A percentile compares a stretch with the other conserved stretches of the same genome.
These are phyloP conservation scores for Thermomyces lanuginosus DNA, from an alignment of 2,329 filamentous ascomycete species.

Conservation along the genomic window DNA sequence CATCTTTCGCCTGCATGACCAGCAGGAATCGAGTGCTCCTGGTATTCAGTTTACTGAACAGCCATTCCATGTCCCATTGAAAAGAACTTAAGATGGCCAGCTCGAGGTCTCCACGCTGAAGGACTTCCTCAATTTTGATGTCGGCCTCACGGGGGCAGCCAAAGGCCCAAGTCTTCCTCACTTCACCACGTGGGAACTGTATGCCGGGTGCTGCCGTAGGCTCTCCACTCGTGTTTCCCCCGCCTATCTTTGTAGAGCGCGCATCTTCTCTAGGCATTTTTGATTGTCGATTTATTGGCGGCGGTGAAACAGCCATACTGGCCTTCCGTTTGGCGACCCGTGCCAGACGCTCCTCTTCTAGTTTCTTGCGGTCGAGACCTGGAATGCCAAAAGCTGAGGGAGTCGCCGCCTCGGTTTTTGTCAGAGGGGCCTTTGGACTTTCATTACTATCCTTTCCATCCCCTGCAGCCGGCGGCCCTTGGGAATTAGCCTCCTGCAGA, in stretches of 20 bases:
- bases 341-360: slow-evolving; percentile 71
- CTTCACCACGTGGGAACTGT: slow-evolving; percentile 43
- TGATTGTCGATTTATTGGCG: slow-evolving; percentile 9
- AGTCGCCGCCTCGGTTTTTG: slow-evolving; percentile 1
- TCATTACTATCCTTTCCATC: neutral
- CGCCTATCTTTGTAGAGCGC: no score
- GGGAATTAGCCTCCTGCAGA: slow-evolving; percentile 10
- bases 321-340: slow-evolving; percentile 45
- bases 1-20: slow-evolving; percentile 43
- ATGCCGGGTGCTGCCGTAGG: slow-evolving; percentile 10
- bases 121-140: slow-evolving; percentile 73
- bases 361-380: slow-evolving; percentile 57
- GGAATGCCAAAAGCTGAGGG: slow-evolving; percentile 22
- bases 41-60: slow-evolving; percentile 53
- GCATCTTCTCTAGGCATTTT: slow-evolving; percentile 12
- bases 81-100: slow-evolving; percentile 75
- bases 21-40: slow-evolving; percentile 46
- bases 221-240: slow-evolving; percentile 1
- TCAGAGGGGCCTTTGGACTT: neutral
- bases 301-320: slow-evolving; percentile 23
- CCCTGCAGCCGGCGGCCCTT: neutral
- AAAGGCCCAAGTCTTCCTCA: slow-evolving; percentile 68
- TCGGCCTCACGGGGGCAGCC: slow-evolving; percentile 45
- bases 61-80: slow-evolving; percentile 69
- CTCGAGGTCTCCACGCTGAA: slow-evolving; percentile 55